Percentiles rank a stretch among this genome's conserved stretches.
Evolutionary conservation across 2,329 filamentous ascomycete species (phyloP).

Genomic region (Lecanoromycetidae sp.): DNA sequence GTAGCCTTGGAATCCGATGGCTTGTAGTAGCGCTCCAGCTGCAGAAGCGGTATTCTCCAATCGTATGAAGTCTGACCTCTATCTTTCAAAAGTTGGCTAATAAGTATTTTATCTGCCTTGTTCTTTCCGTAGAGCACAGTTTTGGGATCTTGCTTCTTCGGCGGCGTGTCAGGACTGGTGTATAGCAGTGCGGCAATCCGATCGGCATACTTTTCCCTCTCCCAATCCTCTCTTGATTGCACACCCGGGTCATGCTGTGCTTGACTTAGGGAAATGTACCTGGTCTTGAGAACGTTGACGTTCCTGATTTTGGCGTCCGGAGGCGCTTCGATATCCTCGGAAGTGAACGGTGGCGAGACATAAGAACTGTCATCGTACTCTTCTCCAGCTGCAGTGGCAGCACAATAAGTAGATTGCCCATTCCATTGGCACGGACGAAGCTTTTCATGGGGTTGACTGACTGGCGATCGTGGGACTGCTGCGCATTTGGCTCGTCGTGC

Average conservation of each 20-base stretch:
- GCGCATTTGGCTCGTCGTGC: not conserved
- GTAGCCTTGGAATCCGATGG: not conserved
- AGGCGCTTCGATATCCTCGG: not conserved
- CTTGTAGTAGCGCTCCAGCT: not conserved
- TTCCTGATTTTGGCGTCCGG: not conserved
- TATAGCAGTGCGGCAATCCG: not conserved
- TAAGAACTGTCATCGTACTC: too few relatives aligned
- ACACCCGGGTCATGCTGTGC: not conserved
- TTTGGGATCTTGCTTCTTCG: not conserved
- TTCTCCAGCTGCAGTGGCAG: too few relatives aligned
- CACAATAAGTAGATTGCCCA: too few relatives aligned
- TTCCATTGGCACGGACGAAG: not conserved
- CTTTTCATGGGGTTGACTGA: too few relatives aligned
- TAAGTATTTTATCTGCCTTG: slow-evolving; percentile 8
- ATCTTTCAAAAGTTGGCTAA: slow-evolving; percentile 14
- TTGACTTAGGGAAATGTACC: not conserved
- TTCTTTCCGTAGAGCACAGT: not conserved
- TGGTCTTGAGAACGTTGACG: not conserved
- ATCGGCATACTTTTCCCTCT: not conserved
- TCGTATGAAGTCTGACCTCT: slow-evolving; percentile 10
- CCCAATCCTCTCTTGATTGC: not conserved
- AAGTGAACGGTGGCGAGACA: not conserved
- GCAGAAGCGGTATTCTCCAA: slow-evolving; percentile 12
- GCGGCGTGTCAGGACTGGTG: not conserved
- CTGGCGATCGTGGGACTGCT: too few relatives aligned